Conservation (phyloP, 139 green algal species). For the Protoeuglena noctilucae region DNA sequence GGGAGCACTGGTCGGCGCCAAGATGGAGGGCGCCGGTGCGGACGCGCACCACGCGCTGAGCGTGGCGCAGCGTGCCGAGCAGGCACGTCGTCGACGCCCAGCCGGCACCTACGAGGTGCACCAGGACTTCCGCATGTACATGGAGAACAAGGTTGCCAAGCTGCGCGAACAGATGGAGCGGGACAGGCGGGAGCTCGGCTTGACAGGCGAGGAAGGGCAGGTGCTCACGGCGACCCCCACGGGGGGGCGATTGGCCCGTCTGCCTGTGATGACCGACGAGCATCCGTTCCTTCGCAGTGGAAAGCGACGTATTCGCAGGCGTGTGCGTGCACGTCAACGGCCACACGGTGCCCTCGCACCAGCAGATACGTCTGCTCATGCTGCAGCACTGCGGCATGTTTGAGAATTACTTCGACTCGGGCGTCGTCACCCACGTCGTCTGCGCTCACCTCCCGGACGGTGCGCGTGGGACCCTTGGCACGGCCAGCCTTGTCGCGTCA, state of each 20-base stretch:
- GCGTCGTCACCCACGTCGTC: conserved; percentile 78
- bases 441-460: conserved; percentile 72
- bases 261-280: conserved; percentile 4
- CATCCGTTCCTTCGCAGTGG: conserved; percentile 2
- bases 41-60: too few species aligned
- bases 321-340: conserved; percentile 81
- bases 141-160: conserved; percentile 50
- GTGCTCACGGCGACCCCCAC: conserved; percentile 7
- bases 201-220: neutral
- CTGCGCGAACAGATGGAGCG: conserved; percentile 40
- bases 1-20: too few species aligned
- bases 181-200: neutral
- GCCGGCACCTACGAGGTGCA: too few species aligned
- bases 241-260: conserved; percentile 9
- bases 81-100: too few species aligned
- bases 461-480: neutral
- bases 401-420: conserved; percentile 60
- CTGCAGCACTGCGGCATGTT: conserved; percentile 69
- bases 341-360: conserved; percentile 36
- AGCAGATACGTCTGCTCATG: conserved; percentile 88
- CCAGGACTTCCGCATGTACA: conserved; percentile 18
- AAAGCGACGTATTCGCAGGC: conserved; percentile 52
- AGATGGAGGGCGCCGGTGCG: too few species aligned
- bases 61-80: too few species aligned
- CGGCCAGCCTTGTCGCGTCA: conserved; percentile 2